Evolutionary conservation across 2,329 filamentous ascomycete genomes (phyloP).

Genomic region (Trichoderma simmonsii): DNA sequence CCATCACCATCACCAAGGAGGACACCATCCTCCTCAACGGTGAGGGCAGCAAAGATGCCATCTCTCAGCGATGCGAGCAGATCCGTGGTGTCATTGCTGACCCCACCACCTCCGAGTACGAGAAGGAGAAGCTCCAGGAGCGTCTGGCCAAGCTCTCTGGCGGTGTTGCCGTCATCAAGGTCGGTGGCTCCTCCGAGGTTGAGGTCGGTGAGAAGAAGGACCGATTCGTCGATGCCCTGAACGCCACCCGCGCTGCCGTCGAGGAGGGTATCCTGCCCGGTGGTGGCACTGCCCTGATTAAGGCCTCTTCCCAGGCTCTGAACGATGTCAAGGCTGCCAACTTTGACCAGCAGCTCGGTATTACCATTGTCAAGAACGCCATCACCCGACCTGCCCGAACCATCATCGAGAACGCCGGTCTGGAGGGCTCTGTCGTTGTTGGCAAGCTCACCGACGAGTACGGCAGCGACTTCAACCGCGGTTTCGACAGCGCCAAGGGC

Average conservation of each 20-base stretch:
- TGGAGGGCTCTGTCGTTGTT: slow-evolving; percentile 93
- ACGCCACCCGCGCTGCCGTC: slow-evolving; percentile 95
- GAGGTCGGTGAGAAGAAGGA: slow-evolving; percentile 99
- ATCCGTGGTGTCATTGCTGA: slow-evolving; percentile 96
- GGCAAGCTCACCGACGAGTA: slow-evolving; percentile 97
- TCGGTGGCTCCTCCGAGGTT: slow-evolving; percentile 94
- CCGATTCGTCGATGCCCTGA: slow-evolving; percentile 95
- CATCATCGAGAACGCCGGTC: slow-evolving; percentile 96
- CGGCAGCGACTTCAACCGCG: slow-evolving; percentile 92
- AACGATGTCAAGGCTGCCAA: slow-evolving; percentile 80
- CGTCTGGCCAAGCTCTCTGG: slow-evolving; percentile 98
- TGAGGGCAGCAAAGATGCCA: slow-evolving; percentile 89
- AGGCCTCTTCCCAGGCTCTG: slow-evolving; percentile 89
- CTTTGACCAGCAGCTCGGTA: slow-evolving; percentile 99
- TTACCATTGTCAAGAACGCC: slow-evolving; percentile 95
- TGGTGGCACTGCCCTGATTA: slow-evolving; percentile 96
- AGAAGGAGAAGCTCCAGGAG: slow-evolving; percentile 99
- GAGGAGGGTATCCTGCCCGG: slow-evolving; percentile 99
- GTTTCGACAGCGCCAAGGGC: slow-evolving; percentile 93
- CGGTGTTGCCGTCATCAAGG: slow-evolving; percentile 99
- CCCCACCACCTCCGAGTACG: slow-evolving; percentile 93
- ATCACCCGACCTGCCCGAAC: slow-evolving; percentile 92
- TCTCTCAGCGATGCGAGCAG: slow-evolving; percentile 96
- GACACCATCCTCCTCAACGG: slow-evolving; percentile 99
- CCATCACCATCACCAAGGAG: slow-evolving; percentile 99